These are phyloP conservation scores for Fusarium illudens DNA, from an alignment of 2,329 filamentous ascomycete genomes.

Conservation along the genomic window DNA sequence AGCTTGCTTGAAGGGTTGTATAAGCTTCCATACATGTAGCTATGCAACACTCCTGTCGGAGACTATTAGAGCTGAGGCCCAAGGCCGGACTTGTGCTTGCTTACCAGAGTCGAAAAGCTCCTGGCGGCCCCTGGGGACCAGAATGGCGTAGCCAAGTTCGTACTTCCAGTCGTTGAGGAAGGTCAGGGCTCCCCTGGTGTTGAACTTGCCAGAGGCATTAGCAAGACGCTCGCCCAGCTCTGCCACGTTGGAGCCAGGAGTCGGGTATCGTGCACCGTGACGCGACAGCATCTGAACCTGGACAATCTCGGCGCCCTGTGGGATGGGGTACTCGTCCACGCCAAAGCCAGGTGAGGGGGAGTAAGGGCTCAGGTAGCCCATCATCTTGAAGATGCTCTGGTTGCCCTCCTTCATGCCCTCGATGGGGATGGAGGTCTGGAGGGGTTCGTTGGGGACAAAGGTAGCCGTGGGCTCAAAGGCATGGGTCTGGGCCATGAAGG, in stretches of 20 bases:
- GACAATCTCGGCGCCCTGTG: constrained; percentile 71
- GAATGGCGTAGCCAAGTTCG: constrained; percentile 73
- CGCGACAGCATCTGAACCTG: constrained; percentile 77
- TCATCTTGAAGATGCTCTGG: constrained; percentile 74
- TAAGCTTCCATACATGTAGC: constrained; percentile 75
- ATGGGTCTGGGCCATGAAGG: constrained; percentile 77
- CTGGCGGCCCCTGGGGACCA: constrained; percentile 76
- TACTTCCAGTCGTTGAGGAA: constrained; percentile 77
- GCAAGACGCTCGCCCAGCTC: constrained; percentile 65
- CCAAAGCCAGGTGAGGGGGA: constrained; percentile 77
- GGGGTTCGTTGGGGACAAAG: constrained; percentile 73
- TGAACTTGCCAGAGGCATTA: constrained; percentile 61
- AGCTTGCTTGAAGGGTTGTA: constrained; percentile 79
- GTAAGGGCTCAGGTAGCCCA: constrained; percentile 74
- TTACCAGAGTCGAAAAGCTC: constrained; percentile 73
- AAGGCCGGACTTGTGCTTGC: neutral
- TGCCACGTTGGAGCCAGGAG: constrained; percentile 63
- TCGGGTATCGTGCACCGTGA: constrained; percentile 79
- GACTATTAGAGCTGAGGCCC: neutral
- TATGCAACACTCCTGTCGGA: constrained; percentile 68
- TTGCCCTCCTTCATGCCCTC: constrained; percentile 64
- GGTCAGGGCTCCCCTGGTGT: constrained; percentile 65
- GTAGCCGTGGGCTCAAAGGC: constrained; percentile 70
- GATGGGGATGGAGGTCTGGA: constrained; percentile 76
- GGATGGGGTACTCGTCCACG: constrained; percentile 74